Conservation (phyloP, 148 eudicot species). For the Silene conica region DNA sequence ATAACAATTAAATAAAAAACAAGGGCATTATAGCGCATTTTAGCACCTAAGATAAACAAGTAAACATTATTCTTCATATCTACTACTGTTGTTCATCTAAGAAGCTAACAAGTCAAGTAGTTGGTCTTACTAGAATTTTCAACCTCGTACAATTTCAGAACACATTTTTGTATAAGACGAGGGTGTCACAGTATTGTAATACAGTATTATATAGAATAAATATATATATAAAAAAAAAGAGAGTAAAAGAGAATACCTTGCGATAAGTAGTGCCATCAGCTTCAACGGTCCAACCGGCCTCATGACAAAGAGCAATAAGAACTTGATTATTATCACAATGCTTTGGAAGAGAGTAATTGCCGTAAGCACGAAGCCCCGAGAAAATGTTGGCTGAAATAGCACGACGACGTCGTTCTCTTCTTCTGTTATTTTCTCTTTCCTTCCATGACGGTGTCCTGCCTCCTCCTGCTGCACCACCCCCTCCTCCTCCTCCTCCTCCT, state of each 20-base stretch:
- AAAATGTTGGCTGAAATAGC: conserved; percentile 43
- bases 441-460: conserved; percentile 39
- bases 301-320: conserved; percentile 36
- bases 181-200: no score
- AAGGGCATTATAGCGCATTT: not conserved
- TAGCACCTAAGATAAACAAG: not conserved
- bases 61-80: no score
- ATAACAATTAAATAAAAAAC: not conserved
- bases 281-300: conserved; percentile 50
- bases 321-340: conserved; percentile 50
- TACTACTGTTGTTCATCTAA: no score
- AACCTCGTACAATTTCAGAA: no score
- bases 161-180: no score
- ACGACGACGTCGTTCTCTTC: conserved; percentile 36
- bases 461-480: not conserved
- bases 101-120: no score
- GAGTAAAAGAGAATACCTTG: no score
- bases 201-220: no score
- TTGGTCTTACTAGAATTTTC: no score
- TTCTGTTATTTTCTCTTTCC: conserved; percentile 46
- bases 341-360: conserved; percentile 38
- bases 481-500: not conserved
- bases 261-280: conserved; percentile 49
- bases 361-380: conserved; percentile 31
- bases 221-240: no score